Base-by-base conservation (phyloP, 164 flowering plant species). In the Tinospora cordifolia region DNA sequence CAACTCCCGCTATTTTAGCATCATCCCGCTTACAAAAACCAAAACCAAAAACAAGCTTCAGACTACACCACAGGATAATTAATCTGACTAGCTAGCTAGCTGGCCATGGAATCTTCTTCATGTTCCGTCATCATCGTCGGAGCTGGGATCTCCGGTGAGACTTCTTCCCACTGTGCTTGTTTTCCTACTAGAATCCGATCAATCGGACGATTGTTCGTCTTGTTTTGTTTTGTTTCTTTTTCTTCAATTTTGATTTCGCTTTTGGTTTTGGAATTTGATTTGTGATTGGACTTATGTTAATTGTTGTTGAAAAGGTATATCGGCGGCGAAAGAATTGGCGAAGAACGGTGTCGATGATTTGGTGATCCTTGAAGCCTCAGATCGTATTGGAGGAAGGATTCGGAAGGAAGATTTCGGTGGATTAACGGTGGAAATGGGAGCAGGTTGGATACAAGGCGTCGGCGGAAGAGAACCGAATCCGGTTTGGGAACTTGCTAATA, bases 371-470 rank as follows among this genome's bases (percentile, higher is more conserved):
- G 98, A 93, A 71, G 97, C 97, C 21, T 75, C 97, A 59, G 97
- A 90, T 71, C 85, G 91, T 12, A 85, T 91, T 44, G 98, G 98
- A 0, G 98, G 98, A 1, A 77, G 98, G 76, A 85, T 93, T 44
- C 80, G 86, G 7, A 90, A 86, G 59, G 83, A 90, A 63, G 76
- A 70, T 46, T 93, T 93, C 76, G 88, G 92, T 8, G 92, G 87
- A 39, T 80, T 87, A 34, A 65, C 89, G 72, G 92, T 91, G 72
- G 98, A 93, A 80, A 84, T 86, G 59, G 98, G 98, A 3, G 98
- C 98, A 15, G 93, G 97, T 41, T 93, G 98, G 98, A 84, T 93
- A 34, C 85, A 80, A 74, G 97, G 98, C 19, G 96, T 91, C 38
- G 97, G 96, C 1, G 98, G 98, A 19, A 81, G 81, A 71, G 80